These are phyloP conservation scores for Neurospora crassa DNA, from an alignment of 2,329 filamentous ascomycete genomes.

Conservation along the genomic window DNA sequence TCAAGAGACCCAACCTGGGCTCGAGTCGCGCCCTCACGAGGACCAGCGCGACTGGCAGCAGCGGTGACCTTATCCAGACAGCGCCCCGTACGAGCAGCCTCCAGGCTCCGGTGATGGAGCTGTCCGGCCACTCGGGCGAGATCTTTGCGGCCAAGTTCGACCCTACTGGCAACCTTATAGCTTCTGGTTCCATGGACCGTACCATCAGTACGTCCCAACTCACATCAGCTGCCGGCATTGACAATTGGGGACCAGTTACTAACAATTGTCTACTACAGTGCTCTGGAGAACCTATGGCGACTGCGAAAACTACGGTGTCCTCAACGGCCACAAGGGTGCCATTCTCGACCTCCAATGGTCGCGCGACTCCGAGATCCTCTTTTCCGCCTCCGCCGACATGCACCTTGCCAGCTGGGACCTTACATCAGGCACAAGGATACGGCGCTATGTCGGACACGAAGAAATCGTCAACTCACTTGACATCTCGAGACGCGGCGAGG, in stretches of 20 bases:
- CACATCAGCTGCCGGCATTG: slow-evolving; percentile 1
- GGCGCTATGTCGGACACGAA: slow-evolving; percentile 85
- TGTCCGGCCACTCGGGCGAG: slow-evolving; percentile 75
- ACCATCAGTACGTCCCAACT: slow-evolving; percentile 58
- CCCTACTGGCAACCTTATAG: slow-evolving; percentile 76
- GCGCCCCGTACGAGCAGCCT: slow-evolving; percentile 70
- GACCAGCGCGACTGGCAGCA: slow-evolving; percentile 38
- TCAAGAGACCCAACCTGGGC: slow-evolving; percentile 75
- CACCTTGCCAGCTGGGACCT: slow-evolving; percentile 92
- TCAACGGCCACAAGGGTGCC: slow-evolving; percentile 85
- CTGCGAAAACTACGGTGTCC: slow-evolving; percentile 86
- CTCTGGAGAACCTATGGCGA: slow-evolving; percentile 89
- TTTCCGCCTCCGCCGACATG: slow-evolving; percentile 88
- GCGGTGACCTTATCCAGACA: slow-evolving; percentile 38
- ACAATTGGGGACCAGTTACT: slow-evolving; percentile 8
- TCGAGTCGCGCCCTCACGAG: slow-evolving; percentile 38
- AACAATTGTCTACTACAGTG: slow-evolving; percentile 40
- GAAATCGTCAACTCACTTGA: slow-evolving; percentile 93
- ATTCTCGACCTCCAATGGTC: slow-evolving; percentile 94
- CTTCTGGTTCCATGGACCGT: slow-evolving; percentile 91
- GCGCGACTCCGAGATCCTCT: slow-evolving; percentile 81
- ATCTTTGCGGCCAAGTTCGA: slow-evolving; percentile 89
- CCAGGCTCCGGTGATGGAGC: slow-evolving; percentile 87
- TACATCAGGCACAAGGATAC: slow-evolving; percentile 84
- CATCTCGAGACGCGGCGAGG: slow-evolving; percentile 80